phyloP scores from a whole-genome alignment of 257 asterid species.

The Nicotiana otophora region DNA sequence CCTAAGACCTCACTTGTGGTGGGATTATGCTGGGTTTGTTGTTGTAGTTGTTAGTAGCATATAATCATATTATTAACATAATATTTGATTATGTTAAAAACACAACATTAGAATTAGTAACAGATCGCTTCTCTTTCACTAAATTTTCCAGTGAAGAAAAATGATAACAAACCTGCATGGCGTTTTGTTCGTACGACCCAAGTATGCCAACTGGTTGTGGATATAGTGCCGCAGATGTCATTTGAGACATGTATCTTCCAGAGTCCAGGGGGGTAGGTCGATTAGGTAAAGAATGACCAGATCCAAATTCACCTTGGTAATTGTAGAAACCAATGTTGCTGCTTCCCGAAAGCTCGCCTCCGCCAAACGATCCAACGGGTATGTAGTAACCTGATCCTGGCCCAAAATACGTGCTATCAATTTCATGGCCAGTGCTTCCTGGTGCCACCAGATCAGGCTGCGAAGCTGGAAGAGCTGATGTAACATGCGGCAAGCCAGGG shows the following conservation, averaged over 20 bases:
- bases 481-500: conserved; percentile 76
- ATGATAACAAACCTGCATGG: conserved; percentile 65
- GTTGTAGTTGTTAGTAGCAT: not conserved
- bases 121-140: not conserved
- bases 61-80: not conserved
- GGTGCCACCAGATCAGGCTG: conserved; percentile 67
- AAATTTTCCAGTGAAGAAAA: conserved; percentile 7
- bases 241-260: conserved; percentile 71
- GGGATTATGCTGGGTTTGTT: too few species aligned
- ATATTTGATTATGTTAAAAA: not conserved
- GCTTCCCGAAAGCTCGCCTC: conserved; percentile 77
- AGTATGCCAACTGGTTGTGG: conserved; percentile 83
- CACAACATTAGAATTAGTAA: not conserved
- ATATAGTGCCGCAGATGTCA: conserved; percentile 74
- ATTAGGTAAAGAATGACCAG: conserved; percentile 59
- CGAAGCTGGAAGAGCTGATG: conserved; percentile 60
- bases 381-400: conserved; percentile 76
- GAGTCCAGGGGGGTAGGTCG: conserved; percentile 61
- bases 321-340: conserved; percentile 73
- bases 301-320: conserved; percentile 70
- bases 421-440: conserved; percentile 77
- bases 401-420: conserved; percentile 65
- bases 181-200: conserved; percentile 90
- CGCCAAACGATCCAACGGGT: conserved; percentile 82
- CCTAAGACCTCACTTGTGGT: too few species aligned